phyloP scores from a whole-genome alignment of 2,329 filamentous ascomycete genomes.

The Colletotrichum orchidophilum region DNA sequence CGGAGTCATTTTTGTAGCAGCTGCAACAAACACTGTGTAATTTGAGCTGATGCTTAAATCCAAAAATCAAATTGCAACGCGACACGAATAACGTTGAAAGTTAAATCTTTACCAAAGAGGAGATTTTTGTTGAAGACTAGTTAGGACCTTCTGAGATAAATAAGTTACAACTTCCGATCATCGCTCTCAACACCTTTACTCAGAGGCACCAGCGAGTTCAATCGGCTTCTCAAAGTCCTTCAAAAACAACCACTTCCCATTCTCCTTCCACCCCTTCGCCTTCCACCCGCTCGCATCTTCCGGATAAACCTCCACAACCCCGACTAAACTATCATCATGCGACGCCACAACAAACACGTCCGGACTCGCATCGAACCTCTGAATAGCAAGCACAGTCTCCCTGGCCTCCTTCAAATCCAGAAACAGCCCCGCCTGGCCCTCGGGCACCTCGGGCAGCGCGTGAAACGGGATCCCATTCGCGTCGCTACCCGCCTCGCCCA shows the following conservation, averaged over 20 bases:
- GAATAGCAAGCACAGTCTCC: not conserved
- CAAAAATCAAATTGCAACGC: not conserved
- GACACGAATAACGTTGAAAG: not conserved
- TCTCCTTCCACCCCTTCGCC: slow-evolving; percentile 1
- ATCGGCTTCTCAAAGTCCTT: not conserved
- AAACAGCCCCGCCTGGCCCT: not conserved
- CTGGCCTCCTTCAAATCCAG: not conserved
- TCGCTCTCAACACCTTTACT: not conserved
- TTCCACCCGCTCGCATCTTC: not conserved
- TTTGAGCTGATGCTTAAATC: not conserved
- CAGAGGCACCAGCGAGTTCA: not conserved
- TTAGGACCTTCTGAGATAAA: not conserved
- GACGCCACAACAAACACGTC: slow-evolving; percentile 4
- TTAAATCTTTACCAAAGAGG: not conserved
- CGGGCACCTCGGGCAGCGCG: not conserved
- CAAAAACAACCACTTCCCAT: not conserved
- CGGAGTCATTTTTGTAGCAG: too few relatives aligned
- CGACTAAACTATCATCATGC: not conserved
- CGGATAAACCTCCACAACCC: not conserved
- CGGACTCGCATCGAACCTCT: not conserved
- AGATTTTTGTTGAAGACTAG: too few relatives aligned
- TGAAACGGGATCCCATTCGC: not conserved
- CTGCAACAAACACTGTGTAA: too few relatives aligned
- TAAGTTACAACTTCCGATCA: not conserved
- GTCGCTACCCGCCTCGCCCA: not conserved